Evolutionary conservation across 2,329 filamentous ascomycete genomes (phyloP).

Genomic region (Aspergillus luchuensis): DNA sequence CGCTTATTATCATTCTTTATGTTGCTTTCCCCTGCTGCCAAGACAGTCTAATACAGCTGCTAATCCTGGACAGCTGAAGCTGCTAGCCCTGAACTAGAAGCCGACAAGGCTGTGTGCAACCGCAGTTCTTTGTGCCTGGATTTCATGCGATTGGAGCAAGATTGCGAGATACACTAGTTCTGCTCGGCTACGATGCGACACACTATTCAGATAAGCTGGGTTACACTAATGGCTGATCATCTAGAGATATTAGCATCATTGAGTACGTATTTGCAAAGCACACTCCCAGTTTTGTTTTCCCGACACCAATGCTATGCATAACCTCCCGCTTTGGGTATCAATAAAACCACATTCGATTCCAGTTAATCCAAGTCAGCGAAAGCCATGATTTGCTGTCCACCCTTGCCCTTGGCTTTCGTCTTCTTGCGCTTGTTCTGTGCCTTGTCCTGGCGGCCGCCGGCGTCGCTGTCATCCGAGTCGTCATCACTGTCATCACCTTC

Average conservation of each 20-base stretch:
- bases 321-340: slow-evolving; percentile 17
- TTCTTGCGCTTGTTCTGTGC: slow-evolving; percentile 53
- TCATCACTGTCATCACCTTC: slow-evolving; percentile 53
- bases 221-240: neutral
- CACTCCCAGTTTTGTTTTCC: neutral
- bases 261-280: neutral
- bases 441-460: slow-evolving; percentile 14
- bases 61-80: neutral
- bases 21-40: neutral
- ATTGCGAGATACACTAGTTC: too few species aligned
- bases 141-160: neutral
- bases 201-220: neutral
- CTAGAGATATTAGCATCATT: neutral
- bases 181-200: too few species aligned
- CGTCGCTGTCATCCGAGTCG: slow-evolving; percentile 40
- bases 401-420: slow-evolving; percentile 47
- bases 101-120: neutral
- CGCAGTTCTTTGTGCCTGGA: neutral
- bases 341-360: slow-evolving; percentile 10
- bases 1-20: neutral
- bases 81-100: neutral
- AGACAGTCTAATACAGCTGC: neutral
- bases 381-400: slow-evolving; percentile 44
- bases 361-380: slow-evolving; percentile 47
- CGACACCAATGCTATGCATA: slow-evolving; percentile 6